Evolutionary conservation across 345 rosid species (phyloP).

Genomic region (Laguncularia racemosa): DNA sequence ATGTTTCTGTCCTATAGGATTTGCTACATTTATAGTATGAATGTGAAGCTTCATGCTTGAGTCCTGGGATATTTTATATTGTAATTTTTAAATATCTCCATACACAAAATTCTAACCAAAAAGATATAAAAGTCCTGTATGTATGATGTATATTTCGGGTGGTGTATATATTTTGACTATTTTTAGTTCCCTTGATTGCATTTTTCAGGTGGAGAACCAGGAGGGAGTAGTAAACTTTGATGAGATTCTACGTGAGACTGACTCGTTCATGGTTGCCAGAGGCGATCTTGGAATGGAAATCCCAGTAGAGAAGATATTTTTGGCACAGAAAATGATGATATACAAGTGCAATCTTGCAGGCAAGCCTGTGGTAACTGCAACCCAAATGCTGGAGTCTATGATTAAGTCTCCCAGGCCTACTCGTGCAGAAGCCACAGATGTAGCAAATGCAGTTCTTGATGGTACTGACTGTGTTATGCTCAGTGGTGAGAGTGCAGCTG

Average conservation of each 20-base stretch:
- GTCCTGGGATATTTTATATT: too few relatives aligned
- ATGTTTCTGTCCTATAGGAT: too few relatives aligned
- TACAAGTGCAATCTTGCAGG: constrained; percentile 88
- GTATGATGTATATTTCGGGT: too few relatives aligned
- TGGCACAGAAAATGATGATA: constrained; percentile 94
- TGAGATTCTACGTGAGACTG: constrained; percentile 87
- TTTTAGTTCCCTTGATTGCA: too few relatives aligned
- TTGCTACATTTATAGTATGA: too few relatives aligned
- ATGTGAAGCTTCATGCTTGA: too few relatives aligned
- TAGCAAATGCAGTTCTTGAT: constrained; percentile 86
- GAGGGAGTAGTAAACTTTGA: constrained; percentile 94
- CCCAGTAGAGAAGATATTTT: constrained; percentile 89
- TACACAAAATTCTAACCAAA: too few relatives aligned
- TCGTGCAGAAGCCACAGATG: constrained; percentile 92
- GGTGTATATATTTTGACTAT: too few relatives aligned
- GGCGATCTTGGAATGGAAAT: constrained; percentile 97
- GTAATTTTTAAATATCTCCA: too few relatives aligned
- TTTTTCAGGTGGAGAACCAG: constrained; percentile 67
- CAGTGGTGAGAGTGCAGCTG: constrained; percentile 90
- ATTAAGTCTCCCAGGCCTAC: constrained; percentile 92
- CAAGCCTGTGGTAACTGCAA: constrained; percentile 89
- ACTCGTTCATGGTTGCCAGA: constrained; percentile 93
- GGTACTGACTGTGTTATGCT: constrained; percentile 95
- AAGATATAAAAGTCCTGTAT: too few relatives aligned
- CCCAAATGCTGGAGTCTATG: constrained; percentile 95